Percentiles rank a stretch among this genome's conserved stretches.
Evolutionary conservation across 352 stramenopile species (phyloP).

Genomic region (Phytophthora cactorum): DNA sequence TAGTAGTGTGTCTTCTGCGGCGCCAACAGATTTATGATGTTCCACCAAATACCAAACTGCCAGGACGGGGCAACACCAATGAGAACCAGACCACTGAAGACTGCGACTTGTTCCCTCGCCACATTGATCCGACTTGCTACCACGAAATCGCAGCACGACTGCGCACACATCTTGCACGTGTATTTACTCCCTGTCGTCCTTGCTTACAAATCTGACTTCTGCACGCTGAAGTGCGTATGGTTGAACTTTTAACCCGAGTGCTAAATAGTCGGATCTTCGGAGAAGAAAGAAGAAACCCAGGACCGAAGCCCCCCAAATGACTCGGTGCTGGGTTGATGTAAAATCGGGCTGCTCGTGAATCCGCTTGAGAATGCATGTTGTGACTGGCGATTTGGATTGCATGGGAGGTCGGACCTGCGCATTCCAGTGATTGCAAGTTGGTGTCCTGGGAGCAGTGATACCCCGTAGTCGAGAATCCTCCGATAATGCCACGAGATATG

Average conservation of each 20-base stretch:
- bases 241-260: not conserved
- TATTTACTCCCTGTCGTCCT: too few species aligned
- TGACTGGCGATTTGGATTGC: not conserved
- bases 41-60: constrained; percentile 4
- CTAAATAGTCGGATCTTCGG: not conserved
- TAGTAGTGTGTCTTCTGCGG: not conserved
- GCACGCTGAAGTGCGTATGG: too few species aligned
- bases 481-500: constrained; percentile 24
- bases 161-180: too few species aligned
- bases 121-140: too few species aligned
- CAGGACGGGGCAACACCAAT: constrained; percentile 11
- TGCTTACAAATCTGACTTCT: too few species aligned
- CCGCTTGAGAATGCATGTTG: not conserved
- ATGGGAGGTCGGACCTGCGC: not conserved
- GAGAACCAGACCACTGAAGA: too few species aligned
- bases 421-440: not conserved
- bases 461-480: constrained; percentile 13
- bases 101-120: too few species aligned
- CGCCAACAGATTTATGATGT: not conserved
- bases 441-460: not conserved
- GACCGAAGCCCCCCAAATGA: not conserved
- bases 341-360: not conserved
- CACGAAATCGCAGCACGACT: too few species aligned
- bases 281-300: not conserved
- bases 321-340: not conserved